Base-by-base conservation (phyloP, 2,329 filamentous ascomycete genomes). In the Colletotrichum gloeosporioides region DNA sequence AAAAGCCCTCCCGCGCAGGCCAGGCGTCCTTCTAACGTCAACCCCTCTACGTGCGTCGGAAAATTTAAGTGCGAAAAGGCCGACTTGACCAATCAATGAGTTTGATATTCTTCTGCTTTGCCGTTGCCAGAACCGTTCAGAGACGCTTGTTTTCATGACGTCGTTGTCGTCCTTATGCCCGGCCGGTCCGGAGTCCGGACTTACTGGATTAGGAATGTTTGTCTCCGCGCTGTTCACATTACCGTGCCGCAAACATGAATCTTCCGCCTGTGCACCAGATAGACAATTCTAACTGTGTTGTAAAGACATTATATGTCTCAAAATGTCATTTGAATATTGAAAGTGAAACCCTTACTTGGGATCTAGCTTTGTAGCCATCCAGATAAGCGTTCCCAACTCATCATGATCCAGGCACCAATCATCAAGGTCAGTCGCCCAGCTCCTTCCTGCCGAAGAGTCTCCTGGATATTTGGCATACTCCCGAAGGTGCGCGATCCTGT, bases 271-370 rank as follows among this genome's bases (percentile, higher is more conserved):
- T 10, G 5, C 36, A 44, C 16, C 16, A 8, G 7, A 9, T 5
- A 5, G 2, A 9, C 16, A 39, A 8, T 39, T 8, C 13, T 1
- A 36, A 7, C 13, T 8, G 6, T 16, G 13, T 8, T 36, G 2
- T 36, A 36, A 16, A 16, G 34, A 36, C 6, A 5, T 2, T 15
- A 6, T 36, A 36, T 36, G 2, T 34, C 12, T 34, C 13, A 13
- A 2, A 12, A 10, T 44, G 4, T 3, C 3, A n/a, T 12, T 49
- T 6, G 3, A 49, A 49, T 10, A 49, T 10, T 7, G 4, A 3
- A 3, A 22, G 1, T 3, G n/a, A 22, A 0, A 22, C 5, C 1
- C 4, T 18, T 10, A 59, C 3, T 29, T 15, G 6, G 59, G 59
- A 6, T 62, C 59, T 3, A 62, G 10, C 27, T 22, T 31, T 62